Percentiles rank a stretch among this genome's conserved stretches.
phyloP scores from a whole-genome alignment of 1,284 basidiomycete species.

The Amylostereum areolatum region DNA sequence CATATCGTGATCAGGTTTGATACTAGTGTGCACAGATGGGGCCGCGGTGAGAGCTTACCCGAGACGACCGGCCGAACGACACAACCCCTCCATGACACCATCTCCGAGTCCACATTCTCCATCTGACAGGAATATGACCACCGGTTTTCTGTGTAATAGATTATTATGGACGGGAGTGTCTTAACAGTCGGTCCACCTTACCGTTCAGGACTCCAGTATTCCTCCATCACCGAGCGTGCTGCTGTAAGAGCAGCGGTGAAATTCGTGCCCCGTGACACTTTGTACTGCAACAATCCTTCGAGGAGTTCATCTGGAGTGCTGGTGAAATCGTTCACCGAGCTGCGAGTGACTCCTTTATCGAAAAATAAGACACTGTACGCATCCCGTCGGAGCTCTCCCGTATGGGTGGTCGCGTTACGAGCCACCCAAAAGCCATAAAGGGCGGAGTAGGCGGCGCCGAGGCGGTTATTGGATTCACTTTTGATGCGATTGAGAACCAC shows the following conservation, averaged over 20 bases:
- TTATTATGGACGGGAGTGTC: too few species aligned
- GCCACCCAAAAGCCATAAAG: slow-evolving; percentile 50
- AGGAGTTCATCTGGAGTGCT: slow-evolving; percentile 43
- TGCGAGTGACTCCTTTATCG: slow-evolving; percentile 21
- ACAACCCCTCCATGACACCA: slow-evolving; percentile 36
- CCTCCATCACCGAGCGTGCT: slow-evolving; percentile 36
- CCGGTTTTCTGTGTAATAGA: slow-evolving; percentile 52
- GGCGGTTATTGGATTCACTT: slow-evolving; percentile 38
- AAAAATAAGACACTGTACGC: slow-evolving; percentile 56
- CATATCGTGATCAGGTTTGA: neutral
- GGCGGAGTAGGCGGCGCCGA: slow-evolving; percentile 54
- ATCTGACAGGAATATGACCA: slow-evolving; percentile 65
- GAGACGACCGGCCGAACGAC: slow-evolving; percentile 37
- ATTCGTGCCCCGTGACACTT: slow-evolving; percentile 37
- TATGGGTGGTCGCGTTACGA: slow-evolving; percentile 32
- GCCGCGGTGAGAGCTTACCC: slow-evolving; percentile 33
- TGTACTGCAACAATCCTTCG: slow-evolving; percentile 28
- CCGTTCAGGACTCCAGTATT: slow-evolving; percentile 53
- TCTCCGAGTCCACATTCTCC: slow-evolving; percentile 43
- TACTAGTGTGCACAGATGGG: neutral
- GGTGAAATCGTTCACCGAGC: slow-evolving; percentile 42
- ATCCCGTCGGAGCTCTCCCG: slow-evolving; percentile 35
- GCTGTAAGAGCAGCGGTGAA: slow-evolving; percentile 36
- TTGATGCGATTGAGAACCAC: slow-evolving; percentile 28
- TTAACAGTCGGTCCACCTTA: slow-evolving; percentile 12